Evolutionary conservation across 768 basidiomycete genomes (phyloP).

Genomic region (Phaffia australis): DNA sequence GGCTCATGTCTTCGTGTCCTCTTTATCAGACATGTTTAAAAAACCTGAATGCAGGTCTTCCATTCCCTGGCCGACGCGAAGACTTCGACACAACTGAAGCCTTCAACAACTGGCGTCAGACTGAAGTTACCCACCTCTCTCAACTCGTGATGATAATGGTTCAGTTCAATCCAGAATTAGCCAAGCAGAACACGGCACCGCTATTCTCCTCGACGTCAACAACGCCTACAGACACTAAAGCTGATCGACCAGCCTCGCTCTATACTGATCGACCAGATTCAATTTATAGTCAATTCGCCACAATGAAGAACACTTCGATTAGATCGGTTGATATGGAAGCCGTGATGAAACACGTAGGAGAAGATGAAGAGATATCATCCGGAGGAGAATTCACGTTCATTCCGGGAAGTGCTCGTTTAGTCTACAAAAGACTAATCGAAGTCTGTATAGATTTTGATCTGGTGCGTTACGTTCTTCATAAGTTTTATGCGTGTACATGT

Average conservation of each 20-base stretch:
- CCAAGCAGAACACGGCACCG: conserved; percentile 32
- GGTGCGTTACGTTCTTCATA: conserved; percentile 10
- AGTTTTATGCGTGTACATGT: not conserved
- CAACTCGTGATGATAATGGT: conserved; percentile 82
- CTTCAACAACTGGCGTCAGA: conserved; percentile 69
- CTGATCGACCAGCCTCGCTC: not conserved
- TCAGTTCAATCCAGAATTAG: conserved; percentile 71
- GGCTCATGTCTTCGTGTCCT: conserved; percentile 27
- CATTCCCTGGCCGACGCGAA: conserved; percentile 73
- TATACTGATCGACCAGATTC: conserved; percentile 9
- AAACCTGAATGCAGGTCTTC: conserved; percentile 69
- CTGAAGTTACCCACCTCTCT: conserved; percentile 72
- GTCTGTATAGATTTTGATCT: conserved; percentile 73
- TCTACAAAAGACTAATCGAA: conserved; percentile 73
- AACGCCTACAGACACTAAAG: conserved; percentile 26
- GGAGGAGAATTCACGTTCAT: conserved; percentile 80
- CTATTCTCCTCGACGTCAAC: conserved; percentile 9
- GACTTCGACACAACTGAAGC: conserved; percentile 76
- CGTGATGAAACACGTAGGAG: conserved; percentile 43
- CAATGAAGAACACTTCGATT: conserved; percentile 11
- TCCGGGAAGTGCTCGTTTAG: conserved; percentile 73
- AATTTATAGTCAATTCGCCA: conserved; percentile 16
- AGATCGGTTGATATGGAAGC: conserved; percentile 30
- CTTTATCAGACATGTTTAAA: conserved; percentile 66
- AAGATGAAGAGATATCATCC: conserved; percentile 58